phyloP scores from a whole-genome alignment of 2,329 filamentous ascomycete genomes.

The Ophiognomonia clavigignenti-juglandacearum region DNA sequence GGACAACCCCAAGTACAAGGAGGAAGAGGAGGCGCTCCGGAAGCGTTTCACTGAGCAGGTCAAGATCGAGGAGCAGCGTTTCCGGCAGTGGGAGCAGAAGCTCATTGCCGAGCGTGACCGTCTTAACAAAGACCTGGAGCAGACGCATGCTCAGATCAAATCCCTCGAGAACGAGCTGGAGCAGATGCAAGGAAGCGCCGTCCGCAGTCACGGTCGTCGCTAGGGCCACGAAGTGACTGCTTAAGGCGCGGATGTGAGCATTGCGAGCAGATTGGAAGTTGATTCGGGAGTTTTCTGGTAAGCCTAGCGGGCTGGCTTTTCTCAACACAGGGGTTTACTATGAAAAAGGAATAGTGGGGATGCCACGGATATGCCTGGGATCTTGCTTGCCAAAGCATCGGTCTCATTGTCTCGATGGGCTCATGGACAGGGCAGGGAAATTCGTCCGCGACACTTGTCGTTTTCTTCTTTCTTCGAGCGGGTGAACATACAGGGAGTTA shows the following conservation, averaged over 20 bases:
- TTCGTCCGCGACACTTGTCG: constrained; percentile 14
- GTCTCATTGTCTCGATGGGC: constrained; percentile 11
- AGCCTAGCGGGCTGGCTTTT: constrained; percentile 7
- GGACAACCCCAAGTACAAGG: constrained; percentile 99
- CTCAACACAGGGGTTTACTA: constrained; percentile 7
- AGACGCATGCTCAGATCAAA: constrained; percentile 93
- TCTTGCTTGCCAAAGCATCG: constrained; percentile 12
- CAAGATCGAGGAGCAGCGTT: constrained; percentile 99
- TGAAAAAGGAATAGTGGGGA: constrained; percentile 12
- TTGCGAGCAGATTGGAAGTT: too few species aligned
- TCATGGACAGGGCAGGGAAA: constrained; percentile 6
- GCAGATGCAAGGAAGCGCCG: constrained; percentile 82
- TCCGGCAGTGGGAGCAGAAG: constrained; percentile 99
- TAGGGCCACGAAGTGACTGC: constrained; percentile 38
- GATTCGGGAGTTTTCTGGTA: constrained; percentile 9
- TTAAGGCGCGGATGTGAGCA: constrained; percentile 18
- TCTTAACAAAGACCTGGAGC: constrained; percentile 99
- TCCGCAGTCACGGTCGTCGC: constrained; percentile 88
- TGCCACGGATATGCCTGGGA: constrained; percentile 11
- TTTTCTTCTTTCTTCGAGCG: constrained; percentile 15
- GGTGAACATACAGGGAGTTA: constrained; percentile 10
- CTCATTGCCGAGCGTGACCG: constrained; percentile 97
- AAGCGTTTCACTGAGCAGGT: constrained; percentile 99
- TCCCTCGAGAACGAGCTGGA: constrained; percentile 89
- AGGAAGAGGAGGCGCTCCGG: constrained; percentile 95